These are phyloP conservation scores for Durio zibethinus DNA, from an alignment of 345 rosid genomes.

Conservation along the genomic window DNA sequence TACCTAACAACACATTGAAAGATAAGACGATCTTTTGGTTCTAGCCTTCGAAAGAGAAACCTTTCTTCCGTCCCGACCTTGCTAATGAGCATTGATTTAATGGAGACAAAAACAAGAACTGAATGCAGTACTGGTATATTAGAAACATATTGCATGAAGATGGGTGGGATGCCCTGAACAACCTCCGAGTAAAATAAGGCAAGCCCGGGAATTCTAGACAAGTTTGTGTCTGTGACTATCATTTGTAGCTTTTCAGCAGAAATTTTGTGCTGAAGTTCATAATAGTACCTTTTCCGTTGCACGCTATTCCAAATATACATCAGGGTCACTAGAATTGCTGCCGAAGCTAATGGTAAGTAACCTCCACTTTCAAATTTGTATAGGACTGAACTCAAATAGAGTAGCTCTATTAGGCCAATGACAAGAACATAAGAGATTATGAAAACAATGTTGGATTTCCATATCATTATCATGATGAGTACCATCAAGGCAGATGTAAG, in stretches of 20 bases:
- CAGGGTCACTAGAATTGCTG: constrained; percentile 21
- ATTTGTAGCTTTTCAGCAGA: constrained; percentile 16
- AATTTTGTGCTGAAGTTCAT: constrained; percentile 40
- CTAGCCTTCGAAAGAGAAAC: not conserved
- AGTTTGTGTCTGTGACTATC: not conserved
- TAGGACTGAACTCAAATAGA: constrained; percentile 37
- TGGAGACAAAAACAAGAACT: constrained; percentile 29
- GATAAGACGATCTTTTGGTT: not conserved
- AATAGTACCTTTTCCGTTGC: constrained; percentile 29
- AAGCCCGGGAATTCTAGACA: constrained; percentile 29
- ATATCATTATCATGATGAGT: constrained; percentile 44
- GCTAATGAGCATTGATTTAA: not conserved
- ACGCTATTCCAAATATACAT: constrained; percentile 41
- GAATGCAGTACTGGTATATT: constrained; percentile 35
- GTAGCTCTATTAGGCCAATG: constrained; percentile 25
- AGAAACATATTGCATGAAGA: constrained; percentile 35
- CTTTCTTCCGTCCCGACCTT: not conserved
- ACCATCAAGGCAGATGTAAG: constrained; percentile 36
- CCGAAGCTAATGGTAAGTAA: constrained; percentile 39
- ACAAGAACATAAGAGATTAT: constrained; percentile 20
- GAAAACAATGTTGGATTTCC: constrained; percentile 38
- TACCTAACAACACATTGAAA: not conserved
- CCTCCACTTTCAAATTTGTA: constrained; percentile 45
- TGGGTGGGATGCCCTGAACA: constrained; percentile 35
- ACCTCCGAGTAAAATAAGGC: constrained; percentile 39